Evolutionary conservation across 2,329 filamentous ascomycete species (phyloP).

Genomic region (Calonectria hongkongensis): DNA sequence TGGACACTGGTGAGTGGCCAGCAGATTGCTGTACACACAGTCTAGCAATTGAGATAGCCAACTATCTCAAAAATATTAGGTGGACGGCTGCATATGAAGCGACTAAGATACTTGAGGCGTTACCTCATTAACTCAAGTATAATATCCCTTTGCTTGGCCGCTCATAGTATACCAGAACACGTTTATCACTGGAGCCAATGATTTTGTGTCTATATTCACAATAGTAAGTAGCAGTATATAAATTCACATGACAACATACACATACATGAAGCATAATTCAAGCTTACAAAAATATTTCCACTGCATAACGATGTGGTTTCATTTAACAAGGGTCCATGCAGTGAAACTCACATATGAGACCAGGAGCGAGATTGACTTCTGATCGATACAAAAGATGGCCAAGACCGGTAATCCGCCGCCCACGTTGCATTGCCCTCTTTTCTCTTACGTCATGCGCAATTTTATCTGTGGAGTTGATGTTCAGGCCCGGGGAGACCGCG

Average conservation of each 20-base stretch:
- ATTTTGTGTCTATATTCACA: too few species aligned
- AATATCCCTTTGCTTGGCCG: not conserved
- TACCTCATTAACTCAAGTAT: not conserved
- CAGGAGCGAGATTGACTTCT: too few species aligned
- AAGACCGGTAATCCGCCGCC: too few species aligned
- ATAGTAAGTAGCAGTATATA: too few species aligned
- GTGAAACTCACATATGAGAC: too few species aligned
- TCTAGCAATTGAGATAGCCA: not conserved
- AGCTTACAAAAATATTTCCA: too few species aligned
- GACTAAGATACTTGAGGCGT: not conserved
- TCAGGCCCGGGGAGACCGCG: not conserved
- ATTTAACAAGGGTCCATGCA: too few species aligned
- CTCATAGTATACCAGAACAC: not conserved
- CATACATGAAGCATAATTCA: too few species aligned
- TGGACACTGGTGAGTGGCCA: constrained; percentile 1
- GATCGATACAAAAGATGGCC: too few species aligned
- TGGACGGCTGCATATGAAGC: constrained; percentile 21
- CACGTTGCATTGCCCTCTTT: not conserved
- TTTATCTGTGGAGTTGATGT: not conserved
- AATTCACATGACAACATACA: too few species aligned
- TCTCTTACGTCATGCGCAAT: not conserved
- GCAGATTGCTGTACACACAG: not conserved
- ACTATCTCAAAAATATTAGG: constrained; percentile 5
- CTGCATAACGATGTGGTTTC: too few species aligned
- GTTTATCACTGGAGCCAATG: too few species aligned